A percentile compares a stretch with the other conserved stretches of the same genome.
These are phyloP conservation scores for Quercus bicolor DNA, from an alignment of 306 rosid genomes.

Conservation along the genomic window DNA sequence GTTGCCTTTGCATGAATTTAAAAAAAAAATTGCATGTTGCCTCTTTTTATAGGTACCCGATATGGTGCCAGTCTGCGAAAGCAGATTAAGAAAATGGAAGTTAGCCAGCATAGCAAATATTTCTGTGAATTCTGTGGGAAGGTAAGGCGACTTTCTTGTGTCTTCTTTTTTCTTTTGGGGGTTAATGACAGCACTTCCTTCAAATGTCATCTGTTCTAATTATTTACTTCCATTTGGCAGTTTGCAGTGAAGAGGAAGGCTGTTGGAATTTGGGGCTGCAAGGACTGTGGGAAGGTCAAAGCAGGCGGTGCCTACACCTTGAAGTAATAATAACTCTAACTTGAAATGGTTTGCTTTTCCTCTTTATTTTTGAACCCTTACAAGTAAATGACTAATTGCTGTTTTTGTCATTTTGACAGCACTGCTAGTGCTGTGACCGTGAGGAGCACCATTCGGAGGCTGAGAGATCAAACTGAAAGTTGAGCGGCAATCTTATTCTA, in stretches of 20 bases:
- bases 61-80: constrained; percentile 90
- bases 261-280: constrained; percentile 90
- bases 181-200: neutral
- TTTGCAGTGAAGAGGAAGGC: constrained; percentile 87
- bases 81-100: constrained; percentile 97
- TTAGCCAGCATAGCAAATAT: constrained; percentile 82
- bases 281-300: constrained; percentile 87
- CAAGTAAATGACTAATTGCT: neutral
- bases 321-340: constrained; percentile 52
- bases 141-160: constrained; percentile 25
- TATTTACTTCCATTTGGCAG: constrained; percentile 28
- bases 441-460: constrained; percentile 73
- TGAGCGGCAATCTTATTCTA: constrained; percentile 19
- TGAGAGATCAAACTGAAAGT: constrained; percentile 83
- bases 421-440: constrained; percentile 89
- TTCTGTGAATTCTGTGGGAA: constrained; percentile 93
- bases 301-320: constrained; percentile 82
- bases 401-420: constrained; percentile 35
- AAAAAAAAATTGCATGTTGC: neutral
- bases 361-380: neutral
- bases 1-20: neutral
- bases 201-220: neutral
- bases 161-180: neutral
- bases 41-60: constrained; percentile 56
- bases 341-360: neutral